A percentile compares a stretch with the other conserved stretches of the same genome.
These are phyloP conservation scores for Pseudocercospora fijiensis DNA, from an alignment of 2,329 filamentous ascomycete species.

Conservation along the genomic window DNA sequence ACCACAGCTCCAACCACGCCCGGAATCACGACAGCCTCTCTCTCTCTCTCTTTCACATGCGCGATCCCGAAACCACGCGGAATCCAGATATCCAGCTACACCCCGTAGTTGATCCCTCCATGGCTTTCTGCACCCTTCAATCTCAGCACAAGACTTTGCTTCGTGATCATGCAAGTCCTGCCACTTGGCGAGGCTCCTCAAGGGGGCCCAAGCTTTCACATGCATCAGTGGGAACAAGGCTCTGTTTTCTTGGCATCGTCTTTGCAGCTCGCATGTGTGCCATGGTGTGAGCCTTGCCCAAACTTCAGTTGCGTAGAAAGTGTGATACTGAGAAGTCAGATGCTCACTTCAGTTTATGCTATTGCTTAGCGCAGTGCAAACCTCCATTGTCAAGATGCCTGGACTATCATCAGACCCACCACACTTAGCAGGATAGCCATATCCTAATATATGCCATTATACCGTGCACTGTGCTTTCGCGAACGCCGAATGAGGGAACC, in stretches of 20 bases:
- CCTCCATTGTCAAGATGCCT: too few species aligned
- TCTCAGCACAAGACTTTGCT: too few species aligned
- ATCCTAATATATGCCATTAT: not conserved
- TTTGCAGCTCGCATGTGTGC: not conserved
- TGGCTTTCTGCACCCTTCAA: too few species aligned
- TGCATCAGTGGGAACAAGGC: not conserved
- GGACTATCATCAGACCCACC: not conserved
- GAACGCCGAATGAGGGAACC: not conserved
- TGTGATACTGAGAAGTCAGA: too few species aligned
- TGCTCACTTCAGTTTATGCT: too few species aligned
- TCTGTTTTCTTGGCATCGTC: not conserved
- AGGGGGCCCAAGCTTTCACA: not conserved
- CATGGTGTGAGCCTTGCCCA: not conserved
- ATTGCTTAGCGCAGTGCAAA: too few species aligned
- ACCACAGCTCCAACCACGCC: too few species aligned
- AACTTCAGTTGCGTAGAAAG: too few species aligned
- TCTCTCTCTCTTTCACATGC: too few species aligned
- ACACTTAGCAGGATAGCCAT: too few species aligned
- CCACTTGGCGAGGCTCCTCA: too few species aligned
- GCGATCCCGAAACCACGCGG: not conserved
- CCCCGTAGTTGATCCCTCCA: not conserved
- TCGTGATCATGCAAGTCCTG: not conserved
- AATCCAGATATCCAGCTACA: not conserved
- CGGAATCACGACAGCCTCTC: too few species aligned
- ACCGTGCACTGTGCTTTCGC: not conserved